phyloP scores from a whole-genome alignment of 1,139 yeast species.

The Arxiozyma heterogenica region DNA sequence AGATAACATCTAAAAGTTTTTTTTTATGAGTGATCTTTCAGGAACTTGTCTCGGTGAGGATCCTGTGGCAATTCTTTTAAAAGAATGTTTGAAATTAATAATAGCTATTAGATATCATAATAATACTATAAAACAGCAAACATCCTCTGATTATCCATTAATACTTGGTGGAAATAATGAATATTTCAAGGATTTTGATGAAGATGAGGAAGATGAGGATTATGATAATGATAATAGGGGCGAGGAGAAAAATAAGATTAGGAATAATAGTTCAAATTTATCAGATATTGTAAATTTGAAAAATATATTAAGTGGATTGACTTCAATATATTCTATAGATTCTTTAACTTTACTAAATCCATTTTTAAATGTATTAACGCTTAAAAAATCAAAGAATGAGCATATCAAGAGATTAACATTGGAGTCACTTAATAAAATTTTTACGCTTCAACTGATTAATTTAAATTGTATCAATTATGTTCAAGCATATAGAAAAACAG shows the following conservation, averaged over 20 bases:
- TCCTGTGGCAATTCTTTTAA: conserved; percentile 46
- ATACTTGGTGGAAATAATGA: conserved; percentile 5
- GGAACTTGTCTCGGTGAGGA: conserved; percentile 33
- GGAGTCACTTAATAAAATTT: conserved; percentile 58
- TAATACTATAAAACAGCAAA: neutral
- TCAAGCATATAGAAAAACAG: conserved; percentile 38
- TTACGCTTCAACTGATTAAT: conserved; percentile 51
- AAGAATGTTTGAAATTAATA: conserved; percentile 49
- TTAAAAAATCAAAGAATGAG: neutral
- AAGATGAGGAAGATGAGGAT: neutral
- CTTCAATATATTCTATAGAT: conserved; percentile 4
- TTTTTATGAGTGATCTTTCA: neutral
- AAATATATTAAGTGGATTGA: neutral
- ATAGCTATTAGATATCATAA: conserved; percentile 45
- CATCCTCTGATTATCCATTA: conserved; percentile 1
- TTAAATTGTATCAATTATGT: conserved; percentile 42
- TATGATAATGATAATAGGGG: neutral
- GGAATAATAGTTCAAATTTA: neutral
- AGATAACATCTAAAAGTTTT: neutral
- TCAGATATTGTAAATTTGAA: conserved; percentile 1
- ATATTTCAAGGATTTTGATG: conserved; percentile 2
- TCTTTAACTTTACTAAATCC: conserved; percentile 3
- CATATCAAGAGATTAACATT: conserved; percentile 46
- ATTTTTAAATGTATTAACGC: conserved; percentile 1
- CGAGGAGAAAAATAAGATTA: neutral